phyloP scores from a whole-genome alignment of 768 basidiomycete species.

The Mycena alexandri region DNA sequence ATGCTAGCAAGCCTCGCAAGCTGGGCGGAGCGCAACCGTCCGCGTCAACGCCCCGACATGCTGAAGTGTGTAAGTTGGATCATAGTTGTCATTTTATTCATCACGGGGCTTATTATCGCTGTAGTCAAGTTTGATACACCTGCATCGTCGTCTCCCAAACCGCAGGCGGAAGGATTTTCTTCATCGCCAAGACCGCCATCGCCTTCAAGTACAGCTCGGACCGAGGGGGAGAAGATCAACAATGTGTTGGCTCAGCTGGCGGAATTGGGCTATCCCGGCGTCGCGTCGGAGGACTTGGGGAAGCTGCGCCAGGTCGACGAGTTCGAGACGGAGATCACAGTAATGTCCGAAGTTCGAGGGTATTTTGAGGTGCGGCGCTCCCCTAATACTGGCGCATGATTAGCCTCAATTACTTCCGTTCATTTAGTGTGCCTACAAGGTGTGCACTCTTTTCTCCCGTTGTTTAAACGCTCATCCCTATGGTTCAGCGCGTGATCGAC shows the following conservation, averaged over 20 bases:
- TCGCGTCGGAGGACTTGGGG: constrained; percentile 47
- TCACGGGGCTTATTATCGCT: too few species aligned
- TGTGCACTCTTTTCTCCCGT: constrained; percentile 18
- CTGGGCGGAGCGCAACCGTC: background rate
- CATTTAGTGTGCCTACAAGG: constrained; percentile 54
- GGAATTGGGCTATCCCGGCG: constrained; percentile 45
- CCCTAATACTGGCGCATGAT: too few species aligned
- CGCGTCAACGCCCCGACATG: too few species aligned
- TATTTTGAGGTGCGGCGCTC: constrained; percentile 54
- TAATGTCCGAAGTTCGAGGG: constrained; percentile 59
- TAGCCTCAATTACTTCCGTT: too few species aligned
- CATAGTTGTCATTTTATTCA: too few species aligned
- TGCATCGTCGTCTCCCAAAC: too few species aligned
- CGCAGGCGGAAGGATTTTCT: too few species aligned
- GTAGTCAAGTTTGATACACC: constrained; percentile 26
- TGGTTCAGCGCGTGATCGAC: constrained; percentile 56
- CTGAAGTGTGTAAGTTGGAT: too few species aligned
- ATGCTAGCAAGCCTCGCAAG: constrained; percentile 28
- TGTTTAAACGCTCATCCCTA: background rate
- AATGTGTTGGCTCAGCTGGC: constrained; percentile 46
- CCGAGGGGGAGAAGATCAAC: constrained; percentile 41
- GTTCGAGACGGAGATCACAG: constrained; percentile 56
- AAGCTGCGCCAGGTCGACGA: constrained; percentile 49
- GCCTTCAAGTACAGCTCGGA: constrained; percentile 17
- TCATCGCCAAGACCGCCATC: too few species aligned